Evolutionary conservation across 2,329 filamentous ascomycete species (phyloP).

Genomic region (Bipolaris zeicola): DNA sequence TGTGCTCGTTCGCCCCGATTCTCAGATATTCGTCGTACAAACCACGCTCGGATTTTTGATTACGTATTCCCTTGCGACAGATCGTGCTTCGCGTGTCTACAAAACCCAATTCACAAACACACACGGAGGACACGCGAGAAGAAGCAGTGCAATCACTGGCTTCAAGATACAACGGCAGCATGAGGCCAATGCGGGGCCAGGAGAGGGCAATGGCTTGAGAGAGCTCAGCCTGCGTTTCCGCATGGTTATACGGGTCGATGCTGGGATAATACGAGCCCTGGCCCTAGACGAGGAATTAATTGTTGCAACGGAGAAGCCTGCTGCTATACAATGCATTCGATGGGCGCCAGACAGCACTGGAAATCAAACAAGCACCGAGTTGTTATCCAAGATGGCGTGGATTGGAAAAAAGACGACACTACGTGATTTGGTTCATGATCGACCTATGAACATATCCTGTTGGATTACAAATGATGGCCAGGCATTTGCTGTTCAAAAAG

Average conservation of each 20-base stretch:
- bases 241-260: conserved; percentile 98
- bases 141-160: conserved; percentile 55
- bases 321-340: conserved; percentile 94
- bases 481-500: conserved; percentile 86
- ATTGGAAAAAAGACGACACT: conserved; percentile 77
- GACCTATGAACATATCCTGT: conserved; percentile 92
- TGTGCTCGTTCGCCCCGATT: conserved; percentile 86
- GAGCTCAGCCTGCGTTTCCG: conserved; percentile 92
- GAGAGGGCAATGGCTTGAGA: conserved; percentile 79
- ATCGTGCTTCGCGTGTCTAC: conserved; percentile 82
- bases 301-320: conserved; percentile 87
- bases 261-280: conserved; percentile 84
- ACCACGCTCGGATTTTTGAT: conserved; percentile 87
- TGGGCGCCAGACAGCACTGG: conserved; percentile 86
- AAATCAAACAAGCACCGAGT: conserved; percentile 86
- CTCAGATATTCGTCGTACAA: conserved; percentile 87
- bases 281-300: conserved; percentile 92
- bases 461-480: conserved; percentile 90
- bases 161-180: conserved; percentile 47
- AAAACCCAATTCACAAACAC: conserved; percentile 75
- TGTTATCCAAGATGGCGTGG: conserved; percentile 86
- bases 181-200: conserved; percentile 64
- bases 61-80: conserved; percentile 89
- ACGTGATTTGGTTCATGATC: conserved; percentile 86
- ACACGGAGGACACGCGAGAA: conserved; percentile 49